Conservation (phyloP, 495 filamentous ascomycete genomes). For the Podospora bellae-mahoneyi region DNA sequence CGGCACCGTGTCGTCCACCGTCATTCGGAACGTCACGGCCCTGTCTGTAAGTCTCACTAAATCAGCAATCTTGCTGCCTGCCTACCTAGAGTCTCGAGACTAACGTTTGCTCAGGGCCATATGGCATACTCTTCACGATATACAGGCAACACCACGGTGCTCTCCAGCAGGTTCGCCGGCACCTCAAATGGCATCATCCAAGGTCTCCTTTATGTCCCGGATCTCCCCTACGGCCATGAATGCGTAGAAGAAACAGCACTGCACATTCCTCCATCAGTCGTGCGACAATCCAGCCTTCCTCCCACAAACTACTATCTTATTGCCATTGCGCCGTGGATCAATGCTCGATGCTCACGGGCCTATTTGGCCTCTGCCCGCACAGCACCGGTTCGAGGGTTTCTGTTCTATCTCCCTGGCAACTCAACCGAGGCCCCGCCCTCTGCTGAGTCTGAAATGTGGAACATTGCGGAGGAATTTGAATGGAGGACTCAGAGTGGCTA, state of each 20-base stretch:
- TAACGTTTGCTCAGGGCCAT: conserved; percentile 45
- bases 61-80: background rate
- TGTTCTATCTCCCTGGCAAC: conserved; percentile 70
- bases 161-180: conserved; percentile 59
- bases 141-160: conserved; percentile 61
- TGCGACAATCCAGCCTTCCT: conserved; percentile 65
- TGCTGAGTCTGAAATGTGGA: conserved; percentile 58
- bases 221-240: conserved; percentile 49
- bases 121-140: conserved; percentile 62
- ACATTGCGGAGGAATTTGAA: conserved; percentile 55
- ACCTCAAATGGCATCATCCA: conserved; percentile 53
- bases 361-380: conserved; percentile 62
- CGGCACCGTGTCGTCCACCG: conserved; percentile 43
- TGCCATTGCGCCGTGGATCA: conserved; percentile 88
- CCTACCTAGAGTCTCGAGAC: background rate
- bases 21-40: conserved; percentile 48
- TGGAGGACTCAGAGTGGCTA: conserved; percentile 65
- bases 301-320: conserved; percentile 61
- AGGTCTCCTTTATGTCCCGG: conserved; percentile 82
- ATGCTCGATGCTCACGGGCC: conserved; percentile 59
- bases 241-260: conserved; percentile 57
- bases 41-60: conserved; percentile 39
- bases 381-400: conserved; percentile 59
- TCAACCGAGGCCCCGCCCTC: conserved; percentile 58
- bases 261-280: conserved; percentile 71